Base-by-base conservation (phyloP, 1,284 basidiomycete species). In the Ganoderma boninense region DNA sequence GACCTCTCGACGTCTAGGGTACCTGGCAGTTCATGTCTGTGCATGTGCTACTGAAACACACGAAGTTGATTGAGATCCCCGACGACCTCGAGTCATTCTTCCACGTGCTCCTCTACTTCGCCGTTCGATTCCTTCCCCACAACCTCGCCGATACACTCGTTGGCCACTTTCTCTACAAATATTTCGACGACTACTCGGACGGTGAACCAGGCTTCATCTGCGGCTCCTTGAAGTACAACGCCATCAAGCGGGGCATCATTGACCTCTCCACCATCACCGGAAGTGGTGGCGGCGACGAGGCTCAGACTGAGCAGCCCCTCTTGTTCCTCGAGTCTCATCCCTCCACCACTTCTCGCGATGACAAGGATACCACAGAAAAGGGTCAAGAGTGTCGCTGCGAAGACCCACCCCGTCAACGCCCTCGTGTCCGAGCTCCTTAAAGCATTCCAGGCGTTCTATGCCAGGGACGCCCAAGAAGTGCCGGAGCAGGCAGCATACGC, bases 81-180 rank as follows among this genome's bases (percentile, higher is more conserved):
- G 71, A 72, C 40, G 71, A 72, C n/a, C 71, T 72, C 18, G 72
- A 73, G 52, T 69, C 72, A 0, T 40, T 73, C 56, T 56, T 73
- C 42, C 72, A 69, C n/a, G 69, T 68, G 14, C 35, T 73, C 2
- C 29, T 73, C 38, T 71, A 64, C 38, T 57, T 43, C 26, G 67
- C 69, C 11, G 44, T 71, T 1, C 65, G 69, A 0, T 63, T 44
- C 32, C 65, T 73, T 7, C 62, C 46, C 23, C 59, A 66, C 67
- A 73, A 69, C n/a, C 49, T 63, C 44, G 10, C 23, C 4, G 35
- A 43, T 6, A 23, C 6, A 1, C 16, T 52, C 18, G 69, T 73
- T n/a, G 38, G 49, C 4, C n/a, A 23, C 10, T 69, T 70, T 35
- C 32, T 73, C 23, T 5, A 8, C 56, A 20, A 14, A 32, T 73